Base-by-base conservation (phyloP, 2,329 filamentous ascomycete genomes). In the Plectosphaerella cucumerina region DNA sequence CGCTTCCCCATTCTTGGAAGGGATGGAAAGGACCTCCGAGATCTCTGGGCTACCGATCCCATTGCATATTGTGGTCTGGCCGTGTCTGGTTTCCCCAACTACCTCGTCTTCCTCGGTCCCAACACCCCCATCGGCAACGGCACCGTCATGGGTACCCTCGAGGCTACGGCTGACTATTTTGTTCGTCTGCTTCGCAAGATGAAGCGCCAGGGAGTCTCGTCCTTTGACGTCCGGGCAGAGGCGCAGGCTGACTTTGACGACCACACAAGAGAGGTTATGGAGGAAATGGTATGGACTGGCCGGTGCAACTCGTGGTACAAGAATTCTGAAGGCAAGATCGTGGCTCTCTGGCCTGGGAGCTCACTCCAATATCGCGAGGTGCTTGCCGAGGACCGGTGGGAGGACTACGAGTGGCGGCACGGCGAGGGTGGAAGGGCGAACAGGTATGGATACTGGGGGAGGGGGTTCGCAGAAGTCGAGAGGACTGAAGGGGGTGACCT, bases 231-330 rank as follows among this genome's bases (percentile, higher is more conserved):
- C n/a, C 39, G 39, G n/a, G n/a, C 39, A 18, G 39, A 42, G 8
- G 39, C 18, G n/a, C 39, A 42, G 17, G 39, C 39, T 6, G 75
- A 78, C 52, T 80, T 77, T 58, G 66, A 65, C 41, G 67, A 64
- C 22, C 79, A 75, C 58, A 69, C 72, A 33, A 67, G 72, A 39
- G 68, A 70, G 47, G 76, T 79, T 56, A 76, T 80, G 59, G 67
- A 70, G 55, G 60, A 66, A 5, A 77, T 73, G 0, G 75, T 79
- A 2, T 79, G 76, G 59, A 62, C 67, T 6, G 74, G 73, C 39
- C 60, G 65, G 10, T 82, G 78, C 61, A 72, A 71, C 53, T 77
- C 73, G 49, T 82, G 78, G 78, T 82, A 82, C 60, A 75, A 33
- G 23, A 33, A 31, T 12, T 15, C 69, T 21, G 60, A 58, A 10